phyloP scores from a whole-genome alignment of 352 stramenopile species.

The Pythium brachiatum region DNA sequence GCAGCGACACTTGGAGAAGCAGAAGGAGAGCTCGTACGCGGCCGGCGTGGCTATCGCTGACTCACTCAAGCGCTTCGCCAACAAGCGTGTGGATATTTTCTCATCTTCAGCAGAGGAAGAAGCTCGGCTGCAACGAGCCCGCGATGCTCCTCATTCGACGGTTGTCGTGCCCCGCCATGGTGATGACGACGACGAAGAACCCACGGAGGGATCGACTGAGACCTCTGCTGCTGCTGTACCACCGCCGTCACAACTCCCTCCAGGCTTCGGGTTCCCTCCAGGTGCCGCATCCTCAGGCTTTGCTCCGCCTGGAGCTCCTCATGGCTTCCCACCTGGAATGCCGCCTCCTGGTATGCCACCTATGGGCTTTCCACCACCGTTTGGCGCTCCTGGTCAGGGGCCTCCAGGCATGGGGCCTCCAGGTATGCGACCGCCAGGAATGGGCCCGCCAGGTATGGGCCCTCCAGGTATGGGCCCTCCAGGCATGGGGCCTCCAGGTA shows the following conservation, averaged over 20 bases:
- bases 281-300: slow-evolving; percentile 10
- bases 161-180: slow-evolving; percentile 9
- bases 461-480: slow-evolving; percentile 21
- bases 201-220: not conserved
- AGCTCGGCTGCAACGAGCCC: slow-evolving; percentile 43
- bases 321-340: slow-evolving; percentile 19
- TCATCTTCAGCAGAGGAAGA: slow-evolving; percentile 87
- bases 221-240: not conserved
- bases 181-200: slow-evolving; percentile 31
- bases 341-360: slow-evolving; percentile 25
- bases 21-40: slow-evolving; percentile 95
- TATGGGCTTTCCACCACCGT: slow-evolving; percentile 14
- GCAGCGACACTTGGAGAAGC: slow-evolving; percentile 94
- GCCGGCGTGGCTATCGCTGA: slow-evolving; percentile 93
- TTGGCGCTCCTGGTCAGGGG: not conserved
- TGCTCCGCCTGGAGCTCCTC: slow-evolving; percentile 2
- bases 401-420: slow-evolving; percentile 28
- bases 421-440: slow-evolving; percentile 16
- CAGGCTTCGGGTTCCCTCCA: slow-evolving; percentile 8
- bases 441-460: not conserved
- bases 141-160: slow-evolving; percentile 31
- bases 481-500: slow-evolving; percentile 28
- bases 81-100: slow-evolving; percentile 93
- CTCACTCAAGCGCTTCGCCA: slow-evolving; percentile 92
- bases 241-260: slow-evolving; percentile 16